Evolutionary conservation across 352 stramenopile species (phyloP).

Genomic region (Phytopythium sindhum): DNA sequence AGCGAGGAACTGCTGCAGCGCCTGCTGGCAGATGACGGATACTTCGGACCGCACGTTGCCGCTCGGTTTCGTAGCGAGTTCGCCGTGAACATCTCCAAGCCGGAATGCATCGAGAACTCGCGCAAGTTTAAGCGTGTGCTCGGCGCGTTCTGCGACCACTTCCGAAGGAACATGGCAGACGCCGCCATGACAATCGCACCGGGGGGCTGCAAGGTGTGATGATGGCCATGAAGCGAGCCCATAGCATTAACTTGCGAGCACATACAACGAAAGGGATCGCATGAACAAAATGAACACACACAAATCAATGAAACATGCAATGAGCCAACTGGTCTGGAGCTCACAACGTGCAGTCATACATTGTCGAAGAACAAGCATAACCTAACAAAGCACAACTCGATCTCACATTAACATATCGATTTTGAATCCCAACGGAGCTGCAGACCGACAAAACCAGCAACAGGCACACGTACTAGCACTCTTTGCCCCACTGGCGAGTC

Average conservation of each 20-base stretch:
- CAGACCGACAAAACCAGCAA: no score
- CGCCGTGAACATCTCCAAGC: slow-evolving; percentile 48
- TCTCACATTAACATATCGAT: no score
- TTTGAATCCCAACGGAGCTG: no score
- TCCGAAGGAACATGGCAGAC: slow-evolving; percentile 47
- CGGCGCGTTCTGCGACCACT: slow-evolving; percentile 75
- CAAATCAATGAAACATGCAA: background rate
- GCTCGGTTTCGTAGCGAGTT: slow-evolving; percentile 54
- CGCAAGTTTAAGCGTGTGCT: slow-evolving; percentile 80
- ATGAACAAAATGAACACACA: background rate
- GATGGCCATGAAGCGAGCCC: no score
- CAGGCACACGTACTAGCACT: no score
- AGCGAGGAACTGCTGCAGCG: slow-evolving; percentile 62
- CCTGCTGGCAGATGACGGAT: slow-evolving; percentile 56
- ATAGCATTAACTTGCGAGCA: background rate
- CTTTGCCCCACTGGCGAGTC: no score
- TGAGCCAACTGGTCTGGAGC: no score
- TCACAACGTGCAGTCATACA: no score
- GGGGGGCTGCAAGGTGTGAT: slow-evolving; percentile 7
- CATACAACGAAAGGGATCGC: background rate
- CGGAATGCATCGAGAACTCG: slow-evolving; percentile 64
- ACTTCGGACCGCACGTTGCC: slow-evolving; percentile 58
- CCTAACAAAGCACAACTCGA: no score
- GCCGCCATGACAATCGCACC: slow-evolving; percentile 8
- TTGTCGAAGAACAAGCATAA: no score